Evolutionary conservation across 1,284 basidiomycete genomes (phyloP), one percentile per base, ranked within the genome.

Genomic region (Cutaneotrichosporon cavernicola): DNA sequence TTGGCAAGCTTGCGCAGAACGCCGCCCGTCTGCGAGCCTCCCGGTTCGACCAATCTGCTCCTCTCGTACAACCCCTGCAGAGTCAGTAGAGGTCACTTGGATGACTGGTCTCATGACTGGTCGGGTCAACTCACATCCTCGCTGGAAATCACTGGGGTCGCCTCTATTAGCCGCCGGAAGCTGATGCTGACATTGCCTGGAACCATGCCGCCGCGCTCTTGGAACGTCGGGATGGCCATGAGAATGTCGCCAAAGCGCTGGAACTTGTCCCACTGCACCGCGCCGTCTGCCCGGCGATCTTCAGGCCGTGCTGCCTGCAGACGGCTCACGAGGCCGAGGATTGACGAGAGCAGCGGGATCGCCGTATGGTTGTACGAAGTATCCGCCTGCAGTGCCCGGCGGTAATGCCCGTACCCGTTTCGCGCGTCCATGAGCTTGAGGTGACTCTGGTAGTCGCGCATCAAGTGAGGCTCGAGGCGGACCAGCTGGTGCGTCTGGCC

Each of bases 391-490:
- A 81, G 59, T 0, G 73, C 74, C 21, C 72, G 60, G 22, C 76
- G 69, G 63, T 80, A 81, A 59, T 69, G 66, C 14, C 67, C 66
- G 61, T 79, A 80, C 13, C 75, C 77, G 0, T 73, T 73, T 9
- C 74, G 68, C 4, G 79, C 69, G 60, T 79, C 76, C 73, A 81
- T 77, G 13, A 81, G 70, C 60, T 73, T 73, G 55, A 76, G 46
- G 60, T 78, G 75, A 30, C 69, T 72, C 65, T 75, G 71, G 51
- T 73, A 76, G 40, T 80, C 76, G 56, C 70, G 72, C 49, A 69
- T 65, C 5, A 71, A 63, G 0, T 55, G 57, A 9, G 72, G 65
- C 13, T 69, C 50, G 0, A 73, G 53, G 14, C 69, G 66, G 9
- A 80, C 71, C 1, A 76, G 62, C 6, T 65, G 62, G 53, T 78